A percentile compares a stretch with the other conserved stretches of the same genome.
Evolutionary conservation across 805 yeast species (phyloP).

Genomic region (Suhomyces kilbournensis): DNA sequence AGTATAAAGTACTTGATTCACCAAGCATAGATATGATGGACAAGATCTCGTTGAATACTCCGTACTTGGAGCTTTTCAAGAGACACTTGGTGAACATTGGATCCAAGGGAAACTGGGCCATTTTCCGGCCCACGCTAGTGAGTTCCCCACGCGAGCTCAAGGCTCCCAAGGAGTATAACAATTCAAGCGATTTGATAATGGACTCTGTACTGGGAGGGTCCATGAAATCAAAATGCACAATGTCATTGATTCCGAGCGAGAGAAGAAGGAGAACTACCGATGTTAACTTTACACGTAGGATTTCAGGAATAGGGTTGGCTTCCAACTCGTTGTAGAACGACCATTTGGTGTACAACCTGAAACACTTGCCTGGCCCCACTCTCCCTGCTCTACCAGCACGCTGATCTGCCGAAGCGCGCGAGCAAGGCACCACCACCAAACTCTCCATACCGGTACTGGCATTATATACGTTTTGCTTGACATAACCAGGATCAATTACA

Average conservation of each 20-base stretch:
- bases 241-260: conserved; percentile 81
- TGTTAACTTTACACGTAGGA: conserved; percentile 77
- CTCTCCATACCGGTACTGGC: conserved; percentile 45
- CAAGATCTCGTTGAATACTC: conserved; percentile 66
- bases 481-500: conserved; percentile 46
- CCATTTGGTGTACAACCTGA: conserved; percentile 80
- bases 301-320: conserved; percentile 84
- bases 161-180: conserved; percentile 85
- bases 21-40: conserved; percentile 81
- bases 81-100: conserved; percentile 84
- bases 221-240: conserved; percentile 82
- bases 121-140: conserved; percentile 72
- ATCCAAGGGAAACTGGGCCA: conserved; percentile 91
- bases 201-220: conserved; percentile 82
- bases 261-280: conserved; percentile 72
- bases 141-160: conserved; percentile 74
- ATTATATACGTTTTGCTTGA: conserved; percentile 42
- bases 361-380: conserved; percentile 51
- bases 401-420: conserved; percentile 45
- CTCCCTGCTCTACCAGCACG: conserved; percentile 49
- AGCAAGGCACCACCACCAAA: conserved; percentile 44
- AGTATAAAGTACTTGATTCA: conserved; percentile 69
- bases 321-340: conserved; percentile 76
- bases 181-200: conserved; percentile 70
- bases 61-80: conserved; percentile 55